Evolutionary conservation across 2,329 filamentous ascomycete genomes (phyloP), one percentile per base, ranked within the genome.

Genomic region (Whalleya microplaca): DNA sequence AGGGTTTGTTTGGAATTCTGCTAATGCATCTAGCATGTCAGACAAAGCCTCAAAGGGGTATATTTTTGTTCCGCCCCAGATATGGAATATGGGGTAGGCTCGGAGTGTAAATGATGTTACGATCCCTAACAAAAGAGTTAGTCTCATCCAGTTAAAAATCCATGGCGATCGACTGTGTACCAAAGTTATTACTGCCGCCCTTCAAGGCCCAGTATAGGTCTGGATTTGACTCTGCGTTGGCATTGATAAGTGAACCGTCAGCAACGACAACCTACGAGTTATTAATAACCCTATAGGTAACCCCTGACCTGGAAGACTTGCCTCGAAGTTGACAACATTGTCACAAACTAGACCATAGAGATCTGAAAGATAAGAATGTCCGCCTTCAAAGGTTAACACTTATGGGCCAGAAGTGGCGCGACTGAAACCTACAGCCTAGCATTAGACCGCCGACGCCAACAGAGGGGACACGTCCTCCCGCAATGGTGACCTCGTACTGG

Each of bases 311-410:
- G 7, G 32, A 16, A 16, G 7, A 10, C 19, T 56, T 53, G 54
- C 58, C 49, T 63, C 52, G 14, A 49, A 61, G 27, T 58, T 55
- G 16, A 61, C 46, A 2, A 63, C 51, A 32, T 61, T 61, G 37
- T 63, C 60, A 37, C 57, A 60, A 14, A 40, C 57, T 21, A 63
- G 16, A 14, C 60, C 60, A 21, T 63, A 45, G 0, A 60, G 37
- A 16, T 63, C 57, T 8, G 60, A 46, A 6, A 63, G 41, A 5
- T 45, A 63, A 7, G 54, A 56, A 20, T 61, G 55, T 2, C 60
- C 60, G n/a, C 59, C 59, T 58, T 44, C 19, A 41, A n/a, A 43
- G 23, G 9, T 27, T 27, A 27, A 9, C 23, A 27, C 9, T 9
- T 9, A 27, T 9, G 23, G 23, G 9, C 4, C 9, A 46, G 23